Conservation (phyloP, 2,329 filamentous ascomycete species). For the Monosporascus sp. region DNA sequence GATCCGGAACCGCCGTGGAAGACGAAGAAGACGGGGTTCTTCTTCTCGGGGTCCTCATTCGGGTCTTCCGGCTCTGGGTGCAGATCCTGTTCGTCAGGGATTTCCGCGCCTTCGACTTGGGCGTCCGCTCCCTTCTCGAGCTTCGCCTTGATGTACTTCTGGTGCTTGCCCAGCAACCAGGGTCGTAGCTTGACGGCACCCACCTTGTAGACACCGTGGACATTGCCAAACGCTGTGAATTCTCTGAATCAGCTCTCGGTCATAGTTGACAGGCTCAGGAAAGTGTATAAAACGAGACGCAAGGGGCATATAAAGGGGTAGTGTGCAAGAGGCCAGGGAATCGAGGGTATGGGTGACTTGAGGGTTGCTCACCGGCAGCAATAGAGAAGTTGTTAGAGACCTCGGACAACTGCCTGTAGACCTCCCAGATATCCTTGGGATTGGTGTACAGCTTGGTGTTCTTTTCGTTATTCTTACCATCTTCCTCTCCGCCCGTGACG, state of each 20-base stretch:
- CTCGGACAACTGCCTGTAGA: slow-evolving; percentile 77
- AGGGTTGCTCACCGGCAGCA: slow-evolving; percentile 59
- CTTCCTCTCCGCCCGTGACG: slow-evolving; percentile 96
- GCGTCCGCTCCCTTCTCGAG: slow-evolving; percentile 31
- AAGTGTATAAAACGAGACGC: no score
- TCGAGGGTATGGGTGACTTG: no score
- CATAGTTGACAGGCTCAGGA: background rate
- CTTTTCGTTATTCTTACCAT: slow-evolving; percentile 96
- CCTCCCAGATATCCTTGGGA: slow-evolving; percentile 89
- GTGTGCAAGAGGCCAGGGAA: background rate
- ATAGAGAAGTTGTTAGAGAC: slow-evolving; percentile 98
- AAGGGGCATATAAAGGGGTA: no score
- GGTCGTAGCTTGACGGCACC: slow-evolving; percentile 96
- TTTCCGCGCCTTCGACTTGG: background rate
- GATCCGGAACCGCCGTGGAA: slow-evolving; percentile 98
- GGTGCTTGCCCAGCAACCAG: slow-evolving; percentile 94
- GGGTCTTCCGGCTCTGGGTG: background rate
- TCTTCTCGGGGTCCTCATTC: slow-evolving; percentile 46
- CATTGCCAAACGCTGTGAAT: slow-evolving; percentile 70
- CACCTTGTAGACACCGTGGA: slow-evolving; percentile 98
- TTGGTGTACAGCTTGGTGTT: slow-evolving; percentile 97
- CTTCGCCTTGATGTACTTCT: slow-evolving; percentile 82
- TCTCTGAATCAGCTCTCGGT: background rate
- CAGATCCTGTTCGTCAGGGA: background rate
- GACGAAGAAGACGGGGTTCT: slow-evolving; percentile 97